Conservation (phyloP, 163 green algal genomes). For the Scenedesmus sp. region DNA sequence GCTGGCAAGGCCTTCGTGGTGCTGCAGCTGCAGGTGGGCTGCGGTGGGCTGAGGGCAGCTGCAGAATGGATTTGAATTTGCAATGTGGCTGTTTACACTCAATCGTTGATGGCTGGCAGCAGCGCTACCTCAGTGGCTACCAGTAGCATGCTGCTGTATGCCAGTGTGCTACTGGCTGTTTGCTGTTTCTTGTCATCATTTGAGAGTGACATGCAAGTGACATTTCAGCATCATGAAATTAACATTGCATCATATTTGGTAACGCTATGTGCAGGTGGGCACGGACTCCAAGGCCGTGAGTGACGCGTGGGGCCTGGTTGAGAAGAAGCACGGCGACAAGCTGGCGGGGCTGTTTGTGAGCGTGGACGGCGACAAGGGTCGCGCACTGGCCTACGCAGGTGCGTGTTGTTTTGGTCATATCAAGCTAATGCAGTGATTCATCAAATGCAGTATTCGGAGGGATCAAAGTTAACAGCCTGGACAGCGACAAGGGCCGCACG, state of each 20-base stretch:
- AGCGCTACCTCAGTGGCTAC: too few species aligned
- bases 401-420: not conserved
- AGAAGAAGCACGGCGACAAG: slow-evolving; percentile 57
- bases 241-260: not conserved
- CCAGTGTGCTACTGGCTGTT: not conserved
- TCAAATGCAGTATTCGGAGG: slow-evolving; percentile 11
- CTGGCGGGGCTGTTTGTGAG: slow-evolving; percentile 71
- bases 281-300: slow-evolving; percentile 65
- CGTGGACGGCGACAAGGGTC: slow-evolving; percentile 76
- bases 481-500: slow-evolving; percentile 78
- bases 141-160: not conserved
- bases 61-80: not conserved
- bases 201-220: not conserved
- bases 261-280: slow-evolving; percentile 42
- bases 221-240: not conserved
- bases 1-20: slow-evolving; percentile 73
- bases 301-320: slow-evolving; percentile 65
- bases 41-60: not conserved
- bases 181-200: not conserved
- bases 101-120: not conserved
- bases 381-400: slow-evolving; percentile 73
- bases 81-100: not conserved
- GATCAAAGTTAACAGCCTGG: slow-evolving; percentile 70
- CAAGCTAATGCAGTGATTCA: not conserved
- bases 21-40: slow-evolving; percentile 40